Base-by-base conservation (phyloP, 192 early-diverging fungal genomes). In the Dissophora globulifera region DNA sequence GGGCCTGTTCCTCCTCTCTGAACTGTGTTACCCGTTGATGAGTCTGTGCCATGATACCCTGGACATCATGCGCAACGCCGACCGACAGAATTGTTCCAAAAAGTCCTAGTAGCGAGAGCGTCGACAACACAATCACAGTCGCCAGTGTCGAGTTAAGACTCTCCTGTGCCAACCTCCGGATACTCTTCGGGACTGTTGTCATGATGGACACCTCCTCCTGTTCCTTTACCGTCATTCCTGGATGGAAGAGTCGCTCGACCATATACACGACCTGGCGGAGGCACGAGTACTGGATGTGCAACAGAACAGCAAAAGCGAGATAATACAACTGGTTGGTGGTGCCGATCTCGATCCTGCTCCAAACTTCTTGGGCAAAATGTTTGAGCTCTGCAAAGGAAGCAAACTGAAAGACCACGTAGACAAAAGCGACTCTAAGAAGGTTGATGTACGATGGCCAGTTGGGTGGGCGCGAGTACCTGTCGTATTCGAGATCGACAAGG, bases 11-110 rank as follows among this genome's bases (percentile, higher is more conserved):
- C 3, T 49, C 40, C 33, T 76, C 26, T 35, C 29, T 48, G 30
- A 62, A 20, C 2, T 19, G 5, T 16, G 56, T 52, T 7, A 76
- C 72, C 17, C 72, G 25, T 20, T 67, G 50, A 25, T 76, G 72
- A 25, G 72, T 76, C 47, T 76, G 72, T 2, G 46, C 50, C 16
- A 76, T 15, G 0, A 76, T 22, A 22, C 72, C 72, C 32, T 76
- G 72, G 22, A 67, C 38, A 43, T 76, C 72, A 47, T 76, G 72
- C 1, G 40, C 72, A n/a, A 76, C 58, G 13, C 72, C 72, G 26
- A 62, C 43, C 0, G 72, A 76, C 20, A 76, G 32, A 31, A 76
- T 50, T 3, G 63, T 20, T 0, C 30, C 9, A 20, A 76, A 26
- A 4, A 33, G 11, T 29, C 63, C 72, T 17, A 76, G 42, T 1